A percentile compares a stretch with the other conserved stretches of the same genome.
Evolutionary conservation across 1,284 basidiomycete genomes (phyloP).

Genomic region (Kwoniella shivajii): DNA sequence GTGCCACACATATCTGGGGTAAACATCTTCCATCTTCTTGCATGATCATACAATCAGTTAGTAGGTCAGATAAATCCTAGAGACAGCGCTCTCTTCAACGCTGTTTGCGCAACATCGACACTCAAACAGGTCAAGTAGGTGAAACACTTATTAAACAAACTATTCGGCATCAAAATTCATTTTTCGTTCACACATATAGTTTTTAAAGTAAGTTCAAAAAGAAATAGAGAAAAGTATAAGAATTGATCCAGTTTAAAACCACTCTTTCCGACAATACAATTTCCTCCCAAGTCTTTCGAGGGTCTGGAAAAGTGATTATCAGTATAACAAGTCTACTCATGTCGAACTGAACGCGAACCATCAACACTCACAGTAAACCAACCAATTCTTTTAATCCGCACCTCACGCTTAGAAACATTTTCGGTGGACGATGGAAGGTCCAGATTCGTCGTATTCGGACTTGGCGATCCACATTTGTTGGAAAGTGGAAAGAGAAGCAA

Average conservation of each 20-base stretch:
- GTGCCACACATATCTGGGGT: no score
- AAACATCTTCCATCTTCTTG: no score
- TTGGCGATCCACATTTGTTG: constrained; percentile 64
- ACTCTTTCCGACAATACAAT: constrained; percentile 2
- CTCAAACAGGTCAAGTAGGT: no score
- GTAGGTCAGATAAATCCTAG: background rate
- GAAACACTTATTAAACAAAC: no score
- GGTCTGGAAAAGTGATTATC: background rate
- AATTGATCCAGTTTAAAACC: background rate
- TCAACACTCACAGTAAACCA: background rate
- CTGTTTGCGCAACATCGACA: no score
- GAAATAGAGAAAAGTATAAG: background rate
- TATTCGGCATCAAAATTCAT: constrained; percentile 20
- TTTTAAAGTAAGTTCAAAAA: constrained; percentile 3
- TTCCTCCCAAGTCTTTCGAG: background rate
- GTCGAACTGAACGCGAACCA: background rate
- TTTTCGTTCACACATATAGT: constrained; percentile 13
- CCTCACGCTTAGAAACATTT: constrained; percentile 44
- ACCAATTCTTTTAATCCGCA: background rate
- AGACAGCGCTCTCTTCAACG: background rate
- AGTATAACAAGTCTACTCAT: background rate
- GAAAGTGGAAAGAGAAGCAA: constrained; percentile 94
- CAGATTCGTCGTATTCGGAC: constrained; percentile 76
- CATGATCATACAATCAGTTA: background rate
- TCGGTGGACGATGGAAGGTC: constrained; percentile 81